Percentiles rank a stretch among this genome's conserved stretches.
Evolutionary conservation across 371 early-diverging fungal genomes (phyloP).

Genomic region (Zopfochytrium polystomum): DNA sequence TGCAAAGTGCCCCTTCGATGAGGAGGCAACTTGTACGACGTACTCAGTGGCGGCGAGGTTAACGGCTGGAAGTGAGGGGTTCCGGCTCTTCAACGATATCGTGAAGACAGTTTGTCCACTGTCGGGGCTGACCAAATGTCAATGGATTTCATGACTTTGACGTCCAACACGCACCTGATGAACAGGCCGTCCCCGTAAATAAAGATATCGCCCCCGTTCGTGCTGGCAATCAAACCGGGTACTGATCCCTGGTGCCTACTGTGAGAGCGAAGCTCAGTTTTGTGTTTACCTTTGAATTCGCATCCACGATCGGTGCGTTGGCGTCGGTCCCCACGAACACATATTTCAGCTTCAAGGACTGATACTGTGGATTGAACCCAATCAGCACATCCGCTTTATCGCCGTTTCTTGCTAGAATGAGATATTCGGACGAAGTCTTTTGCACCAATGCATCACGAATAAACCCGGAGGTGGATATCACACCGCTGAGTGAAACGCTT

Average conservation of each 20-base stretch:
- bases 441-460: constrained; percentile 16
- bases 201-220: too few species aligned
- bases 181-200: too few species aligned
- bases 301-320: constrained; percentile 1
- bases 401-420: constrained; percentile 15
- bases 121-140: constrained; percentile 25
- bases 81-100: constrained; percentile 16
- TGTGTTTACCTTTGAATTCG: neutral
- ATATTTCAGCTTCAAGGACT: too few species aligned
- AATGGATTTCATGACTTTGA: too few species aligned
- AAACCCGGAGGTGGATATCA: constrained; percentile 3
- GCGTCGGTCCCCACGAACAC: neutral
- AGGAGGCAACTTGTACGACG: constrained; percentile 14
- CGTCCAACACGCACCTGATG: too few species aligned
- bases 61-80: constrained; percentile 22
- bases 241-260: too few species aligned
- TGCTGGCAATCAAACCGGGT: too few species aligned
- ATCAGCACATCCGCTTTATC: constrained; percentile 5
- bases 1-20: constrained; percentile 16
- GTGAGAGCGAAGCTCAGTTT: neutral
- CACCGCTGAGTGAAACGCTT: too few species aligned
- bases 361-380: constrained; percentile 4
- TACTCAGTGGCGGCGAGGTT: constrained; percentile 20
- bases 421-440: neutral
- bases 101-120: constrained; percentile 24